These are phyloP conservation scores for Malus sieversii DNA, from an alignment of 306 rosid species.

Conservation along the genomic window DNA sequence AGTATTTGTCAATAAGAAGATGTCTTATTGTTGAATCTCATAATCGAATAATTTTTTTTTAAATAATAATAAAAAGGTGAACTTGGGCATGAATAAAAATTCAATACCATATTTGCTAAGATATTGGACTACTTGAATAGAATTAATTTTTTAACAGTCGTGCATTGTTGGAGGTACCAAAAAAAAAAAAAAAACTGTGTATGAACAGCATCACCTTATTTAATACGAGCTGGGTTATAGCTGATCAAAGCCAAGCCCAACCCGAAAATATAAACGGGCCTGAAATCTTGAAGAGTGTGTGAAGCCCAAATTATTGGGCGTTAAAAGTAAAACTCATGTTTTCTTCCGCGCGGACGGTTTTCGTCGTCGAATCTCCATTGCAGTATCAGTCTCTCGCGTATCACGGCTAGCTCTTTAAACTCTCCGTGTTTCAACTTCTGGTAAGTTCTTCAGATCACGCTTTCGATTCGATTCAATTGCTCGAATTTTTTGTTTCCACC, in stretches of 20 bases:
- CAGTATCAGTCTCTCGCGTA: background rate
- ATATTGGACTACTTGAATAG: no score
- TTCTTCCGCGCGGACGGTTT: background rate
- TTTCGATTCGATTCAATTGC: background rate
- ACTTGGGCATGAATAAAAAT: no score
- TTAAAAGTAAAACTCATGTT: background rate
- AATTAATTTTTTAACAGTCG: no score
- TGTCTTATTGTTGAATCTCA: no score
- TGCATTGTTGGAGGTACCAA: no score
- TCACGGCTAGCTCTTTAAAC: background rate
- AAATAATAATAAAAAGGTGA: no score
- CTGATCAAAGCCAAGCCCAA: background rate
- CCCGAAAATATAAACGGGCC: background rate
- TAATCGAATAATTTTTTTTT: no score
- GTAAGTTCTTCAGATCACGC: background rate
- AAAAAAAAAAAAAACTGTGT: no score
- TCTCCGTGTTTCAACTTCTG: background rate
- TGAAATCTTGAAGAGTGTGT: background rate
- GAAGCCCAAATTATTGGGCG: background rate
- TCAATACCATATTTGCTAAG: no score
- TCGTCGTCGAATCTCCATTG: background rate
- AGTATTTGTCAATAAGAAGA: no score
- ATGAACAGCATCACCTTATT: no score
- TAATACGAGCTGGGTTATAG: background rate
- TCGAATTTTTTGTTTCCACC: background rate